phyloP scores from a whole-genome alignment of 306 rosid genomes.

The Citrullus colocynthis region DNA sequence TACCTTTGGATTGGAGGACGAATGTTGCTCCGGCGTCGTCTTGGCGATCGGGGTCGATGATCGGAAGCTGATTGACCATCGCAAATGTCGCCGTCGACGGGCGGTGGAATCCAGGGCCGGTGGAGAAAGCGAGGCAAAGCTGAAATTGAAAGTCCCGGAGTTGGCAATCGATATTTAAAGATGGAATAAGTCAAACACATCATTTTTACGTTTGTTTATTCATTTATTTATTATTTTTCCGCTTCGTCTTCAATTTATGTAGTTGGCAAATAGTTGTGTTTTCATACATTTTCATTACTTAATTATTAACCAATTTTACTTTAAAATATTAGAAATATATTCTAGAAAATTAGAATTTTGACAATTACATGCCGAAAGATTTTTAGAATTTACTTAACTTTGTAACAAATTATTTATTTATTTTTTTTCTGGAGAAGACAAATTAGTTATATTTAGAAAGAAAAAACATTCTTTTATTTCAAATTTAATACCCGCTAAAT shows the following conservation, averaged over 20 bases:
- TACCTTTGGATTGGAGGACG: conserved; percentile 83
- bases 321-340: too few species aligned
- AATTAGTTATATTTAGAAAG: too few species aligned
- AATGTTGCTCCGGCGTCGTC: conserved; percentile 73
- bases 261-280: too few species aligned
- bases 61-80: not conserved
- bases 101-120: not conserved
- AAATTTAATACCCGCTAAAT: too few species aligned
- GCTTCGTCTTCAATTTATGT: not conserved
- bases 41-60: not conserved
- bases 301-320: too few species aligned
- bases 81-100: not conserved
- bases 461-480: too few species aligned
- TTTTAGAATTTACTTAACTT: too few species aligned
- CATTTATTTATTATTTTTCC: not conserved
- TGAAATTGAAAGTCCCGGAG: not conserved
- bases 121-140: not conserved
- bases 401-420: too few species aligned
- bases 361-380: too few species aligned
- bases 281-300: too few species aligned
- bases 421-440: too few species aligned
- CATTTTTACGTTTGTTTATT: not conserved
- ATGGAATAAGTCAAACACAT: not conserved
- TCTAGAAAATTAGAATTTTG: too few species aligned
- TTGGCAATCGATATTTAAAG: not conserved